phyloP scores from a whole-genome alignment of 1,139 yeast species.

The Nakaseomyces sp. region DNA sequence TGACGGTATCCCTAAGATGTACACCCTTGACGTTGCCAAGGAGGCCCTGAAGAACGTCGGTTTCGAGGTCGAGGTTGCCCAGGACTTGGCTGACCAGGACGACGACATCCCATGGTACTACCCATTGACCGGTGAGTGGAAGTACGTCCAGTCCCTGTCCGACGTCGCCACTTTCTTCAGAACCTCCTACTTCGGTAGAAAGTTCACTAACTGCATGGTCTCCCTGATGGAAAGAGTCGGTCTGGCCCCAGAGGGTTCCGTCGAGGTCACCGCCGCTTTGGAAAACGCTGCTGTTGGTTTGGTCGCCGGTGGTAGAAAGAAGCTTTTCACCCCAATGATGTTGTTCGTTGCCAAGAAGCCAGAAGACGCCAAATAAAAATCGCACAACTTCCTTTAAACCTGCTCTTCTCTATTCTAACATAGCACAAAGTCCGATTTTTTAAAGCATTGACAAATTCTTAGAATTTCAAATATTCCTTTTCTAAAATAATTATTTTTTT shows the following conservation, averaged over 20 bases:
- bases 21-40: slow-evolving; percentile 72
- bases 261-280: slow-evolving; percentile 80
- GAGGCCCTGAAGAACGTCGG: slow-evolving; percentile 83
- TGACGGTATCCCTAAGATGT: slow-evolving; percentile 98
- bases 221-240: slow-evolving; percentile 76
- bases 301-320: slow-evolving; percentile 85
- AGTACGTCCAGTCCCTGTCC: slow-evolving; percentile 66
- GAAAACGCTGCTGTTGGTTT: slow-evolving; percentile 96
- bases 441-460: too few relatives aligned
- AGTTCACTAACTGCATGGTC: slow-evolving; percentile 70
- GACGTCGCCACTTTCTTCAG: slow-evolving; percentile 83
- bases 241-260: slow-evolving; percentile 88
- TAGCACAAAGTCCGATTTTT: too few relatives aligned
- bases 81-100: slow-evolving; percentile 73
- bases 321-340: slow-evolving; percentile 95
- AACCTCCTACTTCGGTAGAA: slow-evolving; percentile 81
- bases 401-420: too few relatives aligned
- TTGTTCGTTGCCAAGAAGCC: slow-evolving; percentile 83
- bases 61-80: slow-evolving; percentile 64
- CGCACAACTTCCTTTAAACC: too few relatives aligned
- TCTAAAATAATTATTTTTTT: too few relatives aligned
- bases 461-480: too few relatives aligned
- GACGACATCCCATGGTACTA: slow-evolving; percentile 97
- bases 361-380: slow-evolving; percentile 6
- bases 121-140: slow-evolving; percentile 92